Evolutionary conservation across 495 filamentous ascomycete species (phyloP), one percentile per base, ranked within the genome.

Genomic region (Margaritispora aquatica): DNA sequence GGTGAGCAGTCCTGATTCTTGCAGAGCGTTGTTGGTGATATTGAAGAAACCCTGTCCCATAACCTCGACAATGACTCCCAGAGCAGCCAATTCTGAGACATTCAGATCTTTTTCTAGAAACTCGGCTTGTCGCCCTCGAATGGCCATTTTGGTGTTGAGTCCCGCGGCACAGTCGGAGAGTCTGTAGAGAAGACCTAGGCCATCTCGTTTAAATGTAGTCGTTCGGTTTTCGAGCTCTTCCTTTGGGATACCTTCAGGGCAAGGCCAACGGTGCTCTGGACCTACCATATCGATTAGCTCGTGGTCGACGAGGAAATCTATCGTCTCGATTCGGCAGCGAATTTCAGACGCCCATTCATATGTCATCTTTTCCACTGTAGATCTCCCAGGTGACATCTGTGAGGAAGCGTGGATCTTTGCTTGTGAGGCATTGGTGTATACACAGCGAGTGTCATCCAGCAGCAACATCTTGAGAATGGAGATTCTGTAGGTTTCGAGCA

Each of bases 291-390:
- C 24, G 1, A 60, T 62, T 20, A 64, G 23, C 4, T 67, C 52
- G 34, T 64, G 65, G 1, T 26, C 17, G 15, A 57, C 17, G 0
- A 67, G 55, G 22, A 54, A 58, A 0, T 64, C 57, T 38, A 60
- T 60, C 1, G 41, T 59, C n/a, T 47, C 22, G 13, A 8, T 44
- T 0, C 65, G 58, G 19, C 0, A 44, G 8, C 41, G 31, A 15
- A 64, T 44, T 36, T 67, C 65, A 0, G 15, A 51, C 24, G 57
- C 36, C 65, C 65, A 67, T 36, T 47, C 26, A 52, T 57, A 67
- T 26, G 65, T 55, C 19, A 38, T 41, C 17, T 26, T 17, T 2
- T 11, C 11, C 3, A 59, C 31, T 15, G 27, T 44, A 24, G 20
- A 26, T 9, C 44, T 49, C 34, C 34, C 36, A 1, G 51, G 44